Base-by-base conservation (phyloP, 225 moss, liverwort and hornwort species). In the Lunularia cruciata region DNA sequence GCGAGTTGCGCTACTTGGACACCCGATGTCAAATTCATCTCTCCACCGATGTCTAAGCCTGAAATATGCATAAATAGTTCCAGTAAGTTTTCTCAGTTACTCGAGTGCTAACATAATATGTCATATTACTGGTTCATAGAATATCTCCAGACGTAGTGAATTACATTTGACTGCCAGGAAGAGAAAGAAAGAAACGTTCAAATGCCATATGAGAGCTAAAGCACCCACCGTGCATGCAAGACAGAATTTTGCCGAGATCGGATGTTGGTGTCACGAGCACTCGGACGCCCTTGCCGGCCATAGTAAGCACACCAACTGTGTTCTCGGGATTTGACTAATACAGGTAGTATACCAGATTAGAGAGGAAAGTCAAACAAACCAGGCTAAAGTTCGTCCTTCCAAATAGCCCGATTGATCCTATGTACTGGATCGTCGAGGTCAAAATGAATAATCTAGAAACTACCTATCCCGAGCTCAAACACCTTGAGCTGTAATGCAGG, bases 201-300 rank as follows among this genome's bases (percentile, higher is more conserved):
- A 6, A 48, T 2, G 15, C 7, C 6, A 48, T 48, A 0, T 54
- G 23, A 36, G 11, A 55, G 13, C 2, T 39, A 22, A 2, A 11
- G 18, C 31, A 13, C 84, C 60, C 75, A 98, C 98, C 98, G 66
- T 98, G 98, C 75, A 98, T 84, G 62, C 93, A 93, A 66, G 93
- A 90, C 64, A 98, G 86, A 52, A 98, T 98, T 69, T 98, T 98
- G 53, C 98, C 98, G 9, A 98, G 88, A 69, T 98, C 98, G 59
- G 93, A 85, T 0, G 98, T 98, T 34, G 92, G 92, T 22, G 92
- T 98, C 11, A 98, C 89, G 45, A 98, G 98, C 51, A 98, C 98
- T 58, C 98, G 89, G 40, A 93, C 93, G 15, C 98, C 93, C 75
- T 93, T 98, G n/a, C 98, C 98, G 33, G 98, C 98, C 93, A 98